Evolutionary conservation across 768 basidiomycete species (phyloP).

Genomic region (Leccinum olivaceopallidum): DNA sequence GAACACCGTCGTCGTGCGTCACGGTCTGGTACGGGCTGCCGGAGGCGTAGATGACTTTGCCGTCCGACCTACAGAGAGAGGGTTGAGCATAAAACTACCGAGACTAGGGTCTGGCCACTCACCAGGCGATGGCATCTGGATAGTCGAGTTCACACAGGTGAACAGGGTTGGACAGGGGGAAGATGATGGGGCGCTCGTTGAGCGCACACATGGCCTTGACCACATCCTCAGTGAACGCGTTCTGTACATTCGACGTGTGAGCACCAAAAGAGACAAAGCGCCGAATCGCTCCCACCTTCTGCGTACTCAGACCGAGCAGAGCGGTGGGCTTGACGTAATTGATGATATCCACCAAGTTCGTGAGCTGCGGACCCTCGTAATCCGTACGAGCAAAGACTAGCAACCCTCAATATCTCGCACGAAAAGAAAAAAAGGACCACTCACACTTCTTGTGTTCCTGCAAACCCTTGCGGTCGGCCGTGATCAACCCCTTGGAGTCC

Average conservation of each 20-base stretch:
- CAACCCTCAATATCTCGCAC: not conserved
- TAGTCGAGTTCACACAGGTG: constrained; percentile 62
- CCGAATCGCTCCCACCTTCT: constrained; percentile 27
- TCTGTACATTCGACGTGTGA: constrained; percentile 20
- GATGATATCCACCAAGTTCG: constrained; percentile 65
- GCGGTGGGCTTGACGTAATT: constrained; percentile 75
- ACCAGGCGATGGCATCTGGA: constrained; percentile 60
- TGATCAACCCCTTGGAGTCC: constrained; percentile 78
- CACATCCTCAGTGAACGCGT: constrained; percentile 64
- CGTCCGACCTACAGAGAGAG: constrained; percentile 51
- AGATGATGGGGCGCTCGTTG: constrained; percentile 75
- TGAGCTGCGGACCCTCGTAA: constrained; percentile 61
- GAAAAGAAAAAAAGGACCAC: constrained; percentile 5
- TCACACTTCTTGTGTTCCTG: constrained; percentile 77
- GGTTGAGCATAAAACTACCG: not conserved
- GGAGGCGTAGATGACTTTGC: constrained; percentile 68
- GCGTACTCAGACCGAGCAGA: constrained; percentile 71
- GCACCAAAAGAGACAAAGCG: not conserved
- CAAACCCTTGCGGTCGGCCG: constrained; percentile 71
- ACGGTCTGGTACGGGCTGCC: constrained; percentile 68
- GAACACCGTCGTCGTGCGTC: constrained; percentile 45
- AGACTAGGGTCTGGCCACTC: constrained; percentile 9
- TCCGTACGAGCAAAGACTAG: constrained; percentile 73
- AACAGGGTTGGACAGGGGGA: constrained; percentile 78
- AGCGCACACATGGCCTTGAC: constrained; percentile 62